Evolutionary conservation across 2,329 filamentous ascomycete species (phyloP), one percentile per base, ranked within the genome.

Genomic region (Diaporthe batatas): DNA sequence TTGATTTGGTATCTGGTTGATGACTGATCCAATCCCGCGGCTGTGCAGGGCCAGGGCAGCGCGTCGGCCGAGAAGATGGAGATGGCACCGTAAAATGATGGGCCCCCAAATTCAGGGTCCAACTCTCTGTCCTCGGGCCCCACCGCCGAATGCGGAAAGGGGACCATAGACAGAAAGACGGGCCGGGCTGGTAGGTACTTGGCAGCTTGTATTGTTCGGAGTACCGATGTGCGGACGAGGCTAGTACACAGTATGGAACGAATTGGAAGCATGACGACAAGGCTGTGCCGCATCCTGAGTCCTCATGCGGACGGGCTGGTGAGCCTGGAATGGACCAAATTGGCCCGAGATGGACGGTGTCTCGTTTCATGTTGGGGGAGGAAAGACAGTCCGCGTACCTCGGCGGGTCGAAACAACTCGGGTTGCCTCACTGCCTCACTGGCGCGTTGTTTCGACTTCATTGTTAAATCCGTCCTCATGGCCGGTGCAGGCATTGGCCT

Each of bases 81-180:
- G 11, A 25, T 12, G 29, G 2, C 29, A 29, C 29, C 2, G 29
- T 29, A 29, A 29, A 29, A 29, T 29, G 47, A 42, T 18, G 39
- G 11, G 12, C 39, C n/a, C 32, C 18, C 16, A 36, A 53, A 53
- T 67, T 39, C 62, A 67, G 62, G 62, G 62, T 67, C 62, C 62
- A 67, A 25, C 25, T 67, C 47, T 51, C 36, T 1, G 25, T 23
- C 11, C 4, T 39, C 32, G 62, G 62, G 47, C 62, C 53, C 62
- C 62, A 57, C 49, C 49, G 32, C 65, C 65, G 29, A 53, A 65
- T 47, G 34, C 32, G 69, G 69, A 65, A 70, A 71, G 55, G 49
- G 69, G 55, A 39, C 2, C 36, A 6, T 29, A 65, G 57, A 65
- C 10, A 62, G 58, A n/a, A 11, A 44, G 58, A n/a, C 58, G 25